phyloP scores from a whole-genome alignment of 805 yeast genomes.

The Candida adriatica region DNA sequence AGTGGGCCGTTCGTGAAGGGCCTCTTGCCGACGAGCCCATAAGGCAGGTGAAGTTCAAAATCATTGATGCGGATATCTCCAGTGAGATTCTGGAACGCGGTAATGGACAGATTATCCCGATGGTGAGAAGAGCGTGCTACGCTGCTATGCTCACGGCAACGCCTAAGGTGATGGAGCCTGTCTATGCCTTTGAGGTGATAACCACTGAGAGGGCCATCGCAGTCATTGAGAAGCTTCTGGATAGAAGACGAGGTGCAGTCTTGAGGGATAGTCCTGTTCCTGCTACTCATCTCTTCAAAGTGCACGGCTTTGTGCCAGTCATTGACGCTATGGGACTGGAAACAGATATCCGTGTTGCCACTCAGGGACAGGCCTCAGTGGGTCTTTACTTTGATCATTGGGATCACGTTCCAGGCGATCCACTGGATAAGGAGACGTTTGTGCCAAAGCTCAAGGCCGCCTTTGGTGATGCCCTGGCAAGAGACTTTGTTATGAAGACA shows the following conservation, averaged over 20 bases:
- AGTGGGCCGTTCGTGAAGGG: conserved; percentile 79
- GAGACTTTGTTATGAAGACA: conserved; percentile 87
- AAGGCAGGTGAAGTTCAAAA: conserved; percentile 59
- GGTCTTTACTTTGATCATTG: conserved; percentile 62
- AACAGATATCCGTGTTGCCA: conserved; percentile 70
- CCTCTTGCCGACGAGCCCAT: conserved; percentile 89
- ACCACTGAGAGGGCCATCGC: conserved; percentile 44
- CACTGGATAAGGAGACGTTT: conserved; percentile 57
- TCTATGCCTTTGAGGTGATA: conserved; percentile 52
- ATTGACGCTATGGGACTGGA: conserved; percentile 89
- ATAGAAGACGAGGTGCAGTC: conserved; percentile 64
- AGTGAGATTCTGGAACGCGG: conserved; percentile 41
- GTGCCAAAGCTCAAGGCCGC: conserved; percentile 76
- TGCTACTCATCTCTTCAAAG: conserved; percentile 61
- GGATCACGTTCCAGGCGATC: conserved; percentile 87
- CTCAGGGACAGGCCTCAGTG: conserved; percentile 75
- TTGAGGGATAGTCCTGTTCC: conserved; percentile 46
- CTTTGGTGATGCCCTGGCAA: conserved; percentile 57
- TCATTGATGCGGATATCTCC: conserved; percentile 54
- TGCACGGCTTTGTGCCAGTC: conserved; percentile 70
- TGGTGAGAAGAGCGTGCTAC: conserved; percentile 79
- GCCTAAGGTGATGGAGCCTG: conserved; percentile 80
- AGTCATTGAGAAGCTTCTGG: conserved; percentile 44
- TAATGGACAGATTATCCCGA: conserved; percentile 71
- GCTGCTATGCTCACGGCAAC: conserved; percentile 70